Conservation (phyloP, 2,329 filamentous ascomycete species). For the Cladorrhinum sp. region DNA sequence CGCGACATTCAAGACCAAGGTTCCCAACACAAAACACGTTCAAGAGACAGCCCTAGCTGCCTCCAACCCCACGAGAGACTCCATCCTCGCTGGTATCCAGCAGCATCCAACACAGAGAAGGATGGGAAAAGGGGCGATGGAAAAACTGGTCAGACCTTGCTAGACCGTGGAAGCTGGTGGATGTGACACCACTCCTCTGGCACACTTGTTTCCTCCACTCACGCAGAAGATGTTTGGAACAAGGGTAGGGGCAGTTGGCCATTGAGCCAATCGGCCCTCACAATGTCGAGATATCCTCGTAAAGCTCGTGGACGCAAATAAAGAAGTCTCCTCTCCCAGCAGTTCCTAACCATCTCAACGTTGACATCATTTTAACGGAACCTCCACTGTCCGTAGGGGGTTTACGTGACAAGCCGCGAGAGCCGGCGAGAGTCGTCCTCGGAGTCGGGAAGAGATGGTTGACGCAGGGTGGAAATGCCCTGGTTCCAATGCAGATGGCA, state of each 20-base stretch:
- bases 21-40: constrained; percentile 1
- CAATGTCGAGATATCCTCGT: background rate
- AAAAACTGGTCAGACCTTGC: constrained; percentile 11
- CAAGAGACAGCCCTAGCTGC: constrained; percentile 15
- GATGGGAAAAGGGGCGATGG: constrained; percentile 17
- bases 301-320: background rate
- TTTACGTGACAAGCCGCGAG: background rate
- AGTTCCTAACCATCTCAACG: background rate
- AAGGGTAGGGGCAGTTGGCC: background rate
- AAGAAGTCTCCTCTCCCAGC: background rate
- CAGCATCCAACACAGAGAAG: constrained; percentile 2
- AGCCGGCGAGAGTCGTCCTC: background rate
- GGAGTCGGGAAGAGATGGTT: background rate
- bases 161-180: constrained; percentile 2
- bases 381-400: no score
- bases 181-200: background rate
- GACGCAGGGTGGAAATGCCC: background rate
- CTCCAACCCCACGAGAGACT: constrained; percentile 19
- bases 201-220: constrained; percentile 9
- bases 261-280: constrained; percentile 6
- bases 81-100: constrained; percentile 16
- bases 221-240: constrained; percentile 2
- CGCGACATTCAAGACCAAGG: constrained; percentile 12
- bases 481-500: background rate
- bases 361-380: constrained; percentile 2